Evolutionary conservation across 495 filamentous ascomycete species (phyloP).

Genomic region (Penicillium mononematosum): DNA sequence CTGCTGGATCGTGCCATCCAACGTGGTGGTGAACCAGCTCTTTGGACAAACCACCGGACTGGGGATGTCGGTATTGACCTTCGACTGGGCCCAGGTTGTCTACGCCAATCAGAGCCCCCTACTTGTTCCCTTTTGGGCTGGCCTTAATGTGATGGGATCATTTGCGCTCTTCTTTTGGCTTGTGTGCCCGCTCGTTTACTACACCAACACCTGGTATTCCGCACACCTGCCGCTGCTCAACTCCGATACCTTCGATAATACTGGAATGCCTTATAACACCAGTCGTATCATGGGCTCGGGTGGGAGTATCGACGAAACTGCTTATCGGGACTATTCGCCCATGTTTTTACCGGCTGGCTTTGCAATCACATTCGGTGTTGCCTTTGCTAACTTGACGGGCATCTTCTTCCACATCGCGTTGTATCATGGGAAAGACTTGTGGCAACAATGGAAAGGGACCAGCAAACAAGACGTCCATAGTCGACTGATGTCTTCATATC

Average conservation of each 20-base stretch:
- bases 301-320: constrained; percentile 41
- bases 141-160: constrained; percentile 82
- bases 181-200: constrained; percentile 72
- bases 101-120: constrained; percentile 82
- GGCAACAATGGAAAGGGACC: constrained; percentile 57
- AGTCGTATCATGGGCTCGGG: constrained; percentile 41
- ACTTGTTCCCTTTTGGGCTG: constrained; percentile 88
- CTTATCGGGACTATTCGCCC: constrained; percentile 45
- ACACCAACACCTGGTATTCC: constrained; percentile 65
- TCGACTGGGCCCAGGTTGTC: constrained; percentile 92
- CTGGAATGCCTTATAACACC: constrained; percentile 43
- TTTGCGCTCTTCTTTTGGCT: constrained; percentile 89
- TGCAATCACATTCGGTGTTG: constrained; percentile 61
- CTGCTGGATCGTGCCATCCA: constrained; percentile 84
- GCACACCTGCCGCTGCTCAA: constrained; percentile 49
- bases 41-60: constrained; percentile 66
- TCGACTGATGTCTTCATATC: constrained; percentile 40
- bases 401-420: constrained; percentile 65
- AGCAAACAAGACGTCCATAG: constrained; percentile 56
- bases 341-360: constrained; percentile 51
- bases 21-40: constrained; percentile 65
- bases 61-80: constrained; percentile 83
- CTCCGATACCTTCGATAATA: constrained; percentile 49
- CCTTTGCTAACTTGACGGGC: constrained; percentile 67
- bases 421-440: constrained; percentile 63